Evolutionary conservation across 306 rosid species (phyloP), one percentile per base, ranked within the genome.

Genomic region (Prunus dulcis): DNA sequence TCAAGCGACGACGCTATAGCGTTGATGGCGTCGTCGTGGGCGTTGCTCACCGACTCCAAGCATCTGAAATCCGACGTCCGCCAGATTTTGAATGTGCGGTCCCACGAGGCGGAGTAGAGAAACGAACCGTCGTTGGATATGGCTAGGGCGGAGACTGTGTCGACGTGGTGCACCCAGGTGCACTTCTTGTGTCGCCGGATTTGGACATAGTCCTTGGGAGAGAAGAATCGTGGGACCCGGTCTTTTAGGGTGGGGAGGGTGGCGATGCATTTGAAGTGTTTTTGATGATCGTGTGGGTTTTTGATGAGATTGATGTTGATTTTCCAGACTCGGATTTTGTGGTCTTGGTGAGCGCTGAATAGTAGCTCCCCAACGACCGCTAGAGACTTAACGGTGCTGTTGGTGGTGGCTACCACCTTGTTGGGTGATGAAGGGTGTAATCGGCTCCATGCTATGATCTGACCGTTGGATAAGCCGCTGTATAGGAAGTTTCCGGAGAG

Each of bases 111-210:
- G 0, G 96, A 90, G 88, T 88, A 92, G 30, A 92, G 84, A 11
- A 87, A 74, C 23, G 84, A 80, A 4, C 80, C 78, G 27, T 88
- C 93, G 4, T 19, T 15, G 0, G 97, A 90, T 3, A 88, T 10
- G 1, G 89, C 85, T 6, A 92, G 85, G 2, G 88, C 87, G 0
- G 97, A 92, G 12, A 92, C 90, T 0, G 93, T 30, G 81, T 90
- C 97, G 23, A 79, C 83, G 83, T 92, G 96, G 53, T 92, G 88
- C 12, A 90, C 93, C 96, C 96, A 92, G 74, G 96, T 89, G 76
- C 61, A 28, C 67, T 87, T 85, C 82, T 86, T 89, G 87, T 92
- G 93, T 30, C 90, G 75, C 14, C 90, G 86, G 4, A 90, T 74
- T 70, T 83, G 60, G 0, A 92, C 84, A 64, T 90, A 87, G 84